Conservation (phyloP, 2,329 filamentous ascomycete genomes). For the Canariomyces notabilis region DNA sequence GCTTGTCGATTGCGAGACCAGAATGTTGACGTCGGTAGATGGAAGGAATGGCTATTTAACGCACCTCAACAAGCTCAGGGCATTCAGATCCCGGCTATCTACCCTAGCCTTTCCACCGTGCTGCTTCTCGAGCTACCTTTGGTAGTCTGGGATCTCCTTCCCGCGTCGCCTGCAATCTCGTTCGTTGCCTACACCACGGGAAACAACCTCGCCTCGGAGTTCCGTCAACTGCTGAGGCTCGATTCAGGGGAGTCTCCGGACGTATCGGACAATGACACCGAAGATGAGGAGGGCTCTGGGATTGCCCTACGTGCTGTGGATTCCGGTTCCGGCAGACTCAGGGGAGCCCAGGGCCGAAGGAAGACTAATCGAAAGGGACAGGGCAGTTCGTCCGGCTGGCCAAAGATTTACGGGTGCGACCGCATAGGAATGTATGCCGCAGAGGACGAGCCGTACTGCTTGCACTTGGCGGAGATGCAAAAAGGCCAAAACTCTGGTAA, state of each 20-base stretch:
- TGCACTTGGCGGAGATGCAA: constrained; percentile 7
- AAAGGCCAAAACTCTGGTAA: not conserved
- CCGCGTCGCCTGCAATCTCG: constrained; percentile 27
- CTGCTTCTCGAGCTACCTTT: constrained; percentile 15
- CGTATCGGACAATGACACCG: not conserved
- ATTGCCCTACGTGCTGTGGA: not conserved
- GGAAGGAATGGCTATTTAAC: constrained; percentile 14
- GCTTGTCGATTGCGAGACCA: constrained; percentile 12
- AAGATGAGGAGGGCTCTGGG: not conserved
- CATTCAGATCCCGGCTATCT: constrained; percentile 14
- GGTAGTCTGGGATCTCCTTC: constrained; percentile 18
- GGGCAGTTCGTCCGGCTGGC: not conserved
- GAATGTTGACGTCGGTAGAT: constrained; percentile 10
- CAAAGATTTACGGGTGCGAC: not conserved
- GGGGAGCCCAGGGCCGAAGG: not conserved
- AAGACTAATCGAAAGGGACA: not conserved
- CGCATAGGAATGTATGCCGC: not conserved
- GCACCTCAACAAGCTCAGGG: constrained; percentile 2
- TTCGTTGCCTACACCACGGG: constrained; percentile 33
- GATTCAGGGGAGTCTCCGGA: not conserved
- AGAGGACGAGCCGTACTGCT: constrained; percentile 8
- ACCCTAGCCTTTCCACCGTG: constrained; percentile 12
- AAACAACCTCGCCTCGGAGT: constrained; percentile 4
- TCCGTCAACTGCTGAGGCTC: not conserved
- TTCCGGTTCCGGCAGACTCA: not conserved